Evolutionary conservation across 805 yeast species (phyloP).

Genomic region (Saturnispora bothae): DNA sequence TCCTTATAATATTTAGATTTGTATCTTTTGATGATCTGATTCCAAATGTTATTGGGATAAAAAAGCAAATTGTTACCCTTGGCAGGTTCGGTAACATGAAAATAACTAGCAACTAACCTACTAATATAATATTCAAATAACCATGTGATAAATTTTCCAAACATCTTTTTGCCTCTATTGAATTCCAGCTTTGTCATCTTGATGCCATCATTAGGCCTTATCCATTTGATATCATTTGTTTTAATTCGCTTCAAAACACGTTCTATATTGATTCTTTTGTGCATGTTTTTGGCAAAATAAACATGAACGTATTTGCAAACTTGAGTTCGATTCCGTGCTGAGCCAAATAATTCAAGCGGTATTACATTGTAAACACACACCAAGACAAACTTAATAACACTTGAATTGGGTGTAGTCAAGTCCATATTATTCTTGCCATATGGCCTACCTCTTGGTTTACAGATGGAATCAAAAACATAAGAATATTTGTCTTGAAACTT

Average conservation of each 20-base stretch:
- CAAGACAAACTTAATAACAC: slow-evolving; percentile 34
- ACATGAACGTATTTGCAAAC: slow-evolving; percentile 29
- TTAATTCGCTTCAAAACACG: slow-evolving; percentile 29
- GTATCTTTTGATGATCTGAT: slow-evolving; percentile 31
- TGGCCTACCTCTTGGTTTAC: slow-evolving; percentile 13
- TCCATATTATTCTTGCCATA: slow-evolving; percentile 22
- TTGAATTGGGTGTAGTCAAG: slow-evolving; percentile 22
- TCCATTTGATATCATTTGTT: slow-evolving; percentile 44
- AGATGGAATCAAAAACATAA: slow-evolving; percentile 28
- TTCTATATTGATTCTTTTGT: slow-evolving; percentile 27
- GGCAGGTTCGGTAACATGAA: slow-evolving; percentile 56
- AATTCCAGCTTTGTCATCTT: slow-evolving; percentile 34
- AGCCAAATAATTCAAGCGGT: slow-evolving; percentile 46
- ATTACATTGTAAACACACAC: slow-evolving; percentile 37
- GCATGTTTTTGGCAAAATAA: slow-evolving; percentile 30
- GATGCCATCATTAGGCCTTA: slow-evolving; percentile 26
- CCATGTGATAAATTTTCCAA: slow-evolving; percentile 47
- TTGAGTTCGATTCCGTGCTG: slow-evolving; percentile 33
- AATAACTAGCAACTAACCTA: slow-evolving; percentile 40
- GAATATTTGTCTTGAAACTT: slow-evolving; percentile 24
- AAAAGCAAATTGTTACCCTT: slow-evolving; percentile 31
- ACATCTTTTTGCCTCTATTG: slow-evolving; percentile 26
- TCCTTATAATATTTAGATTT: slow-evolving; percentile 31
- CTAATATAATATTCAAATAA: slow-evolving; percentile 37
- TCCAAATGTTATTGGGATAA: slow-evolving; percentile 56